phyloP scores from a whole-genome alignment of 2,329 filamentous ascomycete genomes.

The Colletotrichum sp. region DNA sequence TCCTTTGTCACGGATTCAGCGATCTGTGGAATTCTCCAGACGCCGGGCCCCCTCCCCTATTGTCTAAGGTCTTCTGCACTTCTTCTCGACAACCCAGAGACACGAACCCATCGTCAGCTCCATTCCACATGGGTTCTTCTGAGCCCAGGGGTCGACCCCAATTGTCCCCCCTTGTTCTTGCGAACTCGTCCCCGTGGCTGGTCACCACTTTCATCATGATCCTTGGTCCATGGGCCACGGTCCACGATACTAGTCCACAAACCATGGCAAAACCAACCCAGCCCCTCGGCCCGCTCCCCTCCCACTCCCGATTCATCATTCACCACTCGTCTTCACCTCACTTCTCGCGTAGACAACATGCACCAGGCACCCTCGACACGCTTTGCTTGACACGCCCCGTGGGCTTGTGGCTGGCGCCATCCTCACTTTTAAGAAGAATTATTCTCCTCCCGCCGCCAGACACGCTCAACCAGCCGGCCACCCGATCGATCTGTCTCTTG shows the following conservation, averaged over 20 bases:
- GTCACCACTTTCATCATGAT: not conserved
- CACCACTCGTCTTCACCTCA: not conserved
- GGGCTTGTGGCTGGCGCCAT: not conserved
- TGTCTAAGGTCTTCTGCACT: too few species aligned
- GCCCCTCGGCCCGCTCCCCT: slow-evolving; percentile 3
- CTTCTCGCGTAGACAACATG: not conserved
- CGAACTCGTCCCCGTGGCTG: not conserved
- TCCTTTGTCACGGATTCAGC: not conserved
- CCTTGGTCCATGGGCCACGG: not conserved
- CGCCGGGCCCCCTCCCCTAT: not conserved
- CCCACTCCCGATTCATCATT: not conserved
- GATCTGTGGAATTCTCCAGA: not conserved
- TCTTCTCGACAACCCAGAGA: not conserved
- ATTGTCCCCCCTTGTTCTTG: slow-evolving; percentile 12
- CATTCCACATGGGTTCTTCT: not conserved
- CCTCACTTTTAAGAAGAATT: not conserved
- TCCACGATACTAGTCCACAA: not conserved
- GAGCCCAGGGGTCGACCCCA: not conserved
- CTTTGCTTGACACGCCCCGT: not conserved
- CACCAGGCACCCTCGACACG: not conserved
- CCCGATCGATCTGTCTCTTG: not conserved
- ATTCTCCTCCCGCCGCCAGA: not conserved
- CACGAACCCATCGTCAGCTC: not conserved
- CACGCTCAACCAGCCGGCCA: not conserved
- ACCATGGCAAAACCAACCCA: slow-evolving; percentile 7